Conservation (phyloP, 2,329 filamentous ascomycete genomes). For the Phialophora macrospora region DNA sequence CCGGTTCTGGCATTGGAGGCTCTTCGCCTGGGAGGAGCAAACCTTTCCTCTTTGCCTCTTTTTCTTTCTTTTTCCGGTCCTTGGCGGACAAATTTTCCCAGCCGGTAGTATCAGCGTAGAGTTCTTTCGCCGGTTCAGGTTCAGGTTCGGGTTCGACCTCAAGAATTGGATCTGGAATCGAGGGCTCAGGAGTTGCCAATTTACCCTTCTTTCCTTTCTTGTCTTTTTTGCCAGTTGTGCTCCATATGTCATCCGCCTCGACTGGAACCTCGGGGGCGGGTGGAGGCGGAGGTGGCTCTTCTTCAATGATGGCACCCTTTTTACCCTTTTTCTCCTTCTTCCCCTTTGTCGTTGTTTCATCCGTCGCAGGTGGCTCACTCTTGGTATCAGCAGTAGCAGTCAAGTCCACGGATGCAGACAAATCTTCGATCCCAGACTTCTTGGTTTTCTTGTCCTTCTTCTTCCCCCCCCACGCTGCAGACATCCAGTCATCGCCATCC, state of each 20-base stretch:
- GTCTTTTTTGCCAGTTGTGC: conserved; percentile 36
- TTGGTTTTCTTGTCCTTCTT: conserved; percentile 53
- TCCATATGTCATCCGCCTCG: conserved; percentile 39
- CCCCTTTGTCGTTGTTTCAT: conserved; percentile 34
- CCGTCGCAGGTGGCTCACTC: conserved; percentile 37
- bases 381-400: conserved; percentile 35
- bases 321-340: conserved; percentile 40
- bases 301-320: conserved; percentile 34
- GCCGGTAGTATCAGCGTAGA: conserved; percentile 38
- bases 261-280: conserved; percentile 34
- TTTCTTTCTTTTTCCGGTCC: conserved; percentile 48
- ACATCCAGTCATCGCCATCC: conserved; percentile 48
- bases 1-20: conserved; percentile 23
- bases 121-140: conserved; percentile 35
- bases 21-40: conserved; percentile 39
- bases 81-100: conserved; percentile 42
- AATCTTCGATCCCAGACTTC: conserved; percentile 40
- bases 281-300: conserved; percentile 32
- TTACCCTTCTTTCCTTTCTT: conserved; percentile 40
- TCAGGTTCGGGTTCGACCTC: conserved; percentile 38
- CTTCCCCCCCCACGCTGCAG: conserved; percentile 43
- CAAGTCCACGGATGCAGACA: conserved; percentile 37
- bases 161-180: conserved; percentile 41
- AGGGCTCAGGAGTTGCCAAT: conserved; percentile 39
- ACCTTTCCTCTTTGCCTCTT: conserved; percentile 52